These are phyloP conservation scores for Eucalyptus camaldulensis DNA, from an alignment of 345 rosid genomes.

Conservation along the genomic window DNA sequence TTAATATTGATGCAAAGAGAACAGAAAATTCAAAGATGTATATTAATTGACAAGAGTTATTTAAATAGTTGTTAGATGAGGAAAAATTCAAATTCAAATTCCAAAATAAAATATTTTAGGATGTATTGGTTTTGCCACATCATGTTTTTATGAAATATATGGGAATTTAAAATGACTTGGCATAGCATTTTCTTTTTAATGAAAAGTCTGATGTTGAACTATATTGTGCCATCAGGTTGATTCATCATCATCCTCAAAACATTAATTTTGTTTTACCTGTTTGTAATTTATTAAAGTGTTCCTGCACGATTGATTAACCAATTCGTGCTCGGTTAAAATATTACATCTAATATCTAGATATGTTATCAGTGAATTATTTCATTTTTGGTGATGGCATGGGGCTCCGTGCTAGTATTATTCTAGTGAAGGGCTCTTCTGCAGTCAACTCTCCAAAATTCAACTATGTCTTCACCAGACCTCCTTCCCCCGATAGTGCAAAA, in stretches of 20 bases:
- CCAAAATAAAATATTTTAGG: neutral
- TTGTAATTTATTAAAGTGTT: neutral
- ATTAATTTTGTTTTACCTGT: neutral
- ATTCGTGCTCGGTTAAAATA: neutral
- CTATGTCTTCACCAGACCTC: neutral
- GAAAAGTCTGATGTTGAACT: neutral
- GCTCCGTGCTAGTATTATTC: neutral
- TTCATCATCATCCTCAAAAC: neutral
- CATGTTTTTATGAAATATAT: neutral
- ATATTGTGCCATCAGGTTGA: neutral
- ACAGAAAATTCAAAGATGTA: neutral
- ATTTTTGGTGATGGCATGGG: neutral
- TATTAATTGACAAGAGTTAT: neutral
- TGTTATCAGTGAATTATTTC: neutral
- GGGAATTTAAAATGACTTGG: neutral
- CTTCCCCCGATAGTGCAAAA: neutral
- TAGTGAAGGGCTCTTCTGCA: neutral
- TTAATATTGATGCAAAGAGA: neutral
- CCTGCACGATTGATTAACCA: neutral
- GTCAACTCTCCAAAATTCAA: neutral
- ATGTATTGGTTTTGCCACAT: neutral
- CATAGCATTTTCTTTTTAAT: neutral
- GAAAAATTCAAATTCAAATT: neutral
- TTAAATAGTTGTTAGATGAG: neutral
- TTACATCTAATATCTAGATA: neutral